Percentiles rank a stretch among this genome's conserved stretches.
Conservation (phyloP, 176 grass and related monocot genomes). For the maize (Zea mays) region Zm-B73-REFERENCE-NAM-5.0 NC_050103.1:79785501-79786000, state of each 20-base stretch:
- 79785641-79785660: slow-evolving; percentile 15
- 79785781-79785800: no score
- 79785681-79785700: slow-evolving; percentile 7
- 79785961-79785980: no score
- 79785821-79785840: no score
- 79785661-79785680: not conserved
- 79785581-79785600: slow-evolving; percentile 28
- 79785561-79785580: slow-evolving; percentile 57
- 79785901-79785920: no score
- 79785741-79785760: not conserved
- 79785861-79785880: no score
- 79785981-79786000: no score
- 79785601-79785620: slow-evolving; percentile 13
- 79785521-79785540: slow-evolving; percentile 88
- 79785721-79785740: slow-evolving; percentile 17
- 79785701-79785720: not conserved
- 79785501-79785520: slow-evolving; percentile 79
- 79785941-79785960: no score
- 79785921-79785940: no score
- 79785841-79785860: no score
- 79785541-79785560: slow-evolving; percentile 80
- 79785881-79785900: no score
- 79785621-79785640: slow-evolving; percentile 12
- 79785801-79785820: no score
- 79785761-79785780: no score